Conservation (phyloP, 139 green algal genomes). For the Auxenochlorella pyrenoidosa region DNA sequence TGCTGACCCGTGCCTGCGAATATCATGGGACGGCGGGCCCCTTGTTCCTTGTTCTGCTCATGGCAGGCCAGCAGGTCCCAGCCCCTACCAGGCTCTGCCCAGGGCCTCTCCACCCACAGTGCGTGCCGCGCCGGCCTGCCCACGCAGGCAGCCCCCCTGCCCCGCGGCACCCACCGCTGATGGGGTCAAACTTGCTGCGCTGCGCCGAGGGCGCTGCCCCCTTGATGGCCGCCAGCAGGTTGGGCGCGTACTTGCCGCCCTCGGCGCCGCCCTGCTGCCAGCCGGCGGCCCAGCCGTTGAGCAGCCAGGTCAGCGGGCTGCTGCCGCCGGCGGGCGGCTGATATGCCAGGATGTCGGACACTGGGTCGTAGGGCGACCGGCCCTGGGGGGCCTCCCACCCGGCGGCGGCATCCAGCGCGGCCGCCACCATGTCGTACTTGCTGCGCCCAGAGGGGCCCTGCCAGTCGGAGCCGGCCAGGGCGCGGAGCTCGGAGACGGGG, state of each 20-base stretch:
- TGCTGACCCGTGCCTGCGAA: too few species aligned
- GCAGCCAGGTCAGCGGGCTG: not conserved
- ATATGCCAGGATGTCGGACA: not conserved
- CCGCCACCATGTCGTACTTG: slow-evolving; percentile 15
- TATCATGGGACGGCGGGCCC: too few species aligned
- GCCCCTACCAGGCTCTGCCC: too few species aligned
- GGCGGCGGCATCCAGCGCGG: slow-evolving; percentile 10
- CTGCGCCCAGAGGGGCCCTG: slow-evolving; percentile 16
- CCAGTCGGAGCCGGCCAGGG: slow-evolving; percentile 4
- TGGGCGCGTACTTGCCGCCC: not conserved
- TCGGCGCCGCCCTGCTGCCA: not conserved
- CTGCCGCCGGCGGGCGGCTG: not conserved
- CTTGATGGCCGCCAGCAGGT: not conserved
- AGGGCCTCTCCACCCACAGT: too few species aligned
- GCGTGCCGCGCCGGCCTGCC: too few species aligned
- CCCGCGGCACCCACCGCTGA: not conserved
- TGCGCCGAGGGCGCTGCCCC: not conserved
- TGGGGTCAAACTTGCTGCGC: slow-evolving; percentile 10
- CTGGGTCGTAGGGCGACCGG: not conserved
- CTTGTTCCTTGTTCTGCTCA: too few species aligned
- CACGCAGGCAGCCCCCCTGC: not conserved
- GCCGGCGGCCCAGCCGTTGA: not conserved
- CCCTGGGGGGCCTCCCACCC: slow-evolving; percentile 22
- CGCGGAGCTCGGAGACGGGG: not conserved
- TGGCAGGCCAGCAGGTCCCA: too few species aligned